Evolutionary conservation across 1,139 yeast genomes (phyloP).

Genomic region (Pichia inconspicua): DNA sequence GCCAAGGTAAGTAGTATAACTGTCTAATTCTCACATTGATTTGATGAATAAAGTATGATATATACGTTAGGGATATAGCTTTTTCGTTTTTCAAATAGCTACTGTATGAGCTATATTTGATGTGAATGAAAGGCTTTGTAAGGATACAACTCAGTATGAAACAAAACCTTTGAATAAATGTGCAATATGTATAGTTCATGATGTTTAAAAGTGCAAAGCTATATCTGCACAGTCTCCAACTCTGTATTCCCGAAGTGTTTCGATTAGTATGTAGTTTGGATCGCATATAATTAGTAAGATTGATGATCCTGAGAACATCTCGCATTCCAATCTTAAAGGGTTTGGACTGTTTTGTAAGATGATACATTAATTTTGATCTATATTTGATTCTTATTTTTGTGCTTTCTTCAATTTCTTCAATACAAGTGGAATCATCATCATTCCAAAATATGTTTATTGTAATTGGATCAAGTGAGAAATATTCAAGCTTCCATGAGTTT

Average conservation of each 20-base stretch:
- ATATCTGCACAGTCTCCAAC: not conserved
- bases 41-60: slow-evolving; percentile 51
- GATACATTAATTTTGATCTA: slow-evolving; percentile 25
- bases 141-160: slow-evolving; percentile 5
- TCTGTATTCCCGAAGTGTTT: not conserved
- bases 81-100: not conserved
- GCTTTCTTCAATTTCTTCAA: slow-evolving; percentile 3
- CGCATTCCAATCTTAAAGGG: slow-evolving; percentile 14
- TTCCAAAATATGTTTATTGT: slow-evolving; percentile 44
- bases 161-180: slow-evolving; percentile 11
- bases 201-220: slow-evolving; percentile 1
- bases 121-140: slow-evolving; percentile 9
- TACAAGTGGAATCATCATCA: slow-evolving; percentile 16
- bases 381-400: slow-evolving; percentile 22
- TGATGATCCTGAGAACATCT: slow-evolving; percentile 23
- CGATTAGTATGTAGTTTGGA: slow-evolving; percentile 14
- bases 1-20: slow-evolving; percentile 72
- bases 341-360: slow-evolving; percentile 13
- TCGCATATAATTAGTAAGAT: slow-evolving; percentile 24
- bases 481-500: slow-evolving; percentile 63
- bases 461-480: slow-evolving; percentile 65
- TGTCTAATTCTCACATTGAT: slow-evolving; percentile 73
- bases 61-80: slow-evolving; percentile 6
- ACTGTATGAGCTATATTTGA: slow-evolving; percentile 2
- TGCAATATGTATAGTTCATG: slow-evolving; percentile 8